Percentiles rank a stretch among this genome's conserved stretches.
These are phyloP conservation scores for Candida xiaguanensis DNA, from an alignment of 805 yeast genomes.

Conservation along the genomic window DNA sequence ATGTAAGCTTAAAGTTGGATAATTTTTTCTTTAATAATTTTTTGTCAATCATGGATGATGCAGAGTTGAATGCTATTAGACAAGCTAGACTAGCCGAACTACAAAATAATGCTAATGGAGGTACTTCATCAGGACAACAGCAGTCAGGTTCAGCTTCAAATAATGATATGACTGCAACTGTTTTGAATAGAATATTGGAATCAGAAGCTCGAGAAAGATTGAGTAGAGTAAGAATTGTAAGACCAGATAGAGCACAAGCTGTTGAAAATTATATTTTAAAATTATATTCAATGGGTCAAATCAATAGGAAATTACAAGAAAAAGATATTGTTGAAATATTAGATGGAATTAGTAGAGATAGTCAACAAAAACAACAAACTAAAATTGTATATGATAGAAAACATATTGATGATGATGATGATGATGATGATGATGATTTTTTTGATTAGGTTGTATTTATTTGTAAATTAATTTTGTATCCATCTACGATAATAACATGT, in stretches of 20 bases:
- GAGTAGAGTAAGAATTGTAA: constrained; percentile 80
- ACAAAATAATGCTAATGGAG: constrained; percentile 45
- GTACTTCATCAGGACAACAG: neutral
- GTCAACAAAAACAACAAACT: constrained; percentile 51
- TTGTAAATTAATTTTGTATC: neutral
- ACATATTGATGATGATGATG: constrained; percentile 32
- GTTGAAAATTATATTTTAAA: constrained; percentile 78
- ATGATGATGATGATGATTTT: constrained; percentile 27
- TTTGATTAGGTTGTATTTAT: constrained; percentile 12
- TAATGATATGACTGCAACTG: constrained; percentile 13
- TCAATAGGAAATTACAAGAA: constrained; percentile 72
- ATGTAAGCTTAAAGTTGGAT: too few species aligned
- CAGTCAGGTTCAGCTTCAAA: neutral
- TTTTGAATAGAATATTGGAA: constrained; percentile 67
- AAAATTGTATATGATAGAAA: constrained; percentile 61
- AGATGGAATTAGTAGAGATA: constrained; percentile 77
- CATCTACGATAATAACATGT: neutral
- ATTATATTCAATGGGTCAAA: constrained; percentile 72
- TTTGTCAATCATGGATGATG: constrained; percentile 57
- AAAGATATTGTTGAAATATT: constrained; percentile 77
- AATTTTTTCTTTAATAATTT: neutral
- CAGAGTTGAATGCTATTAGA: constrained; percentile 84
- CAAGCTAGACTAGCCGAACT: constrained; percentile 89
- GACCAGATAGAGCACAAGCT: constrained; percentile 85
- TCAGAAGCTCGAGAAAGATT: constrained; percentile 85